Conservation (phyloP, 169 alveolate genomes). For the Plasmodium cynomolgi region DNA sequence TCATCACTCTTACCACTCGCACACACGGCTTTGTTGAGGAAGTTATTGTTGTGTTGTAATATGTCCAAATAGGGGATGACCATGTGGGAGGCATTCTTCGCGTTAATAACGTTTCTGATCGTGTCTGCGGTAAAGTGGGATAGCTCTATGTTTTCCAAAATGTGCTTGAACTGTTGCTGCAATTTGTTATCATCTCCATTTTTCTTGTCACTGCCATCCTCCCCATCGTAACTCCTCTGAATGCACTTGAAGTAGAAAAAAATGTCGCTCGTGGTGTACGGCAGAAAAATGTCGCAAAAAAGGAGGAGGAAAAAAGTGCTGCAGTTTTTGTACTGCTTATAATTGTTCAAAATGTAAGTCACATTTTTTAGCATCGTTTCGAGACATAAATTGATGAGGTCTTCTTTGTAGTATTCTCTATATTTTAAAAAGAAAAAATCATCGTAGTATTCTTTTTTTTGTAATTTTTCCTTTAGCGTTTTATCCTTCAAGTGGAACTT, state of each 20-base stretch:
- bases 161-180: slow-evolving; percentile 1
- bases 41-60: slow-evolving; percentile 52
- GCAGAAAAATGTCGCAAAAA: slow-evolving; percentile 59
- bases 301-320: slow-evolving; percentile 50
- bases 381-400: slow-evolving; percentile 39
- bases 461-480: slow-evolving; percentile 24
- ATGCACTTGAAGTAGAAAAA: slow-evolving; percentile 32
- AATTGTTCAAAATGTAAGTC: slow-evolving; percentile 59
- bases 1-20: neutral
- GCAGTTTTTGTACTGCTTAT: slow-evolving; percentile 68
- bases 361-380: slow-evolving; percentile 60
- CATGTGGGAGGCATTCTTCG: slow-evolving; percentile 33
- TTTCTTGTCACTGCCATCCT: neutral
- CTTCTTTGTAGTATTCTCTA: slow-evolving; percentile 73
- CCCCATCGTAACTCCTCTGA: slow-evolving; percentile 21
- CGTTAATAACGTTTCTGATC: slow-evolving; percentile 7
- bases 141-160: slow-evolving; percentile 39
- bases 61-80: slow-evolving; percentile 40
- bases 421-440: slow-evolving; percentile 53
- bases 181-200: neutral
- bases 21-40: slow-evolving; percentile 46
- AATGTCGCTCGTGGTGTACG: slow-evolving; percentile 42
- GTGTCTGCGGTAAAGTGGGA: slow-evolving; percentile 33
- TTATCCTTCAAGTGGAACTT: slow-evolving; percentile 11
- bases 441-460: slow-evolving; percentile 63